phyloP scores from a whole-genome alignment of 2,329 filamentous ascomycete species.

The Falciphora oryzae region DNA sequence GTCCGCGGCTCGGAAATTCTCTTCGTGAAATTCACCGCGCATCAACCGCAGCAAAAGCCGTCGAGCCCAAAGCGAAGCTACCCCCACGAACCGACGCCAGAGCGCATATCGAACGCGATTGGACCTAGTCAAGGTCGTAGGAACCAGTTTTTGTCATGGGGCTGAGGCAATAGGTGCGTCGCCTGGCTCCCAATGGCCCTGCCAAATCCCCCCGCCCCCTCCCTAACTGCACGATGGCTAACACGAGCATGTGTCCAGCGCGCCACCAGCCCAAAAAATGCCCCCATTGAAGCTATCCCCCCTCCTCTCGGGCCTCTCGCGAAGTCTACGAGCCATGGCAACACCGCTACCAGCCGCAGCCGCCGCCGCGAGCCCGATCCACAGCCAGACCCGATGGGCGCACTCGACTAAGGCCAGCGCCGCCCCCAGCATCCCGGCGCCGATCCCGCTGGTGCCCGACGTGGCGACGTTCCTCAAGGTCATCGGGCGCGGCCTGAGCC shows the following conservation, averaged over 20 bases:
- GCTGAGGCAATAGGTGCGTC: not conserved
- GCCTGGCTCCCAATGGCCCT: not conserved
- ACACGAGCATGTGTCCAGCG: not conserved
- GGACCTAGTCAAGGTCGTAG: not conserved
- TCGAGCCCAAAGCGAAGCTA: not conserved
- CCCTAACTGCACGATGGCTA: not conserved
- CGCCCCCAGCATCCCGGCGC: constrained; percentile 45
- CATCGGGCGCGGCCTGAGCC: constrained; percentile 80
- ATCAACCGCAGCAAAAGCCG: not conserved
- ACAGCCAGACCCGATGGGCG: constrained; percentile 35
- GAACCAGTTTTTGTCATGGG: not conserved
- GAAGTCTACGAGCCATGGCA: not conserved
- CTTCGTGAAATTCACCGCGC: not conserved
- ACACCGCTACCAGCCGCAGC: constrained; percentile 16
- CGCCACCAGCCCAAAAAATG: constrained; percentile 1
- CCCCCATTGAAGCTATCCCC: constrained; percentile 1
- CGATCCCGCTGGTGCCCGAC: constrained; percentile 83
- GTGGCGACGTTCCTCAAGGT: constrained; percentile 79
- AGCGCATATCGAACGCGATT: not conserved
- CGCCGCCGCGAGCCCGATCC: constrained; percentile 19
- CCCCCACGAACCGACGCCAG: not conserved
- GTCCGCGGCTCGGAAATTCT: not conserved
- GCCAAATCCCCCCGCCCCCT: not conserved
- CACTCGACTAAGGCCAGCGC: constrained; percentile 28
- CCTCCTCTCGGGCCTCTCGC: constrained; percentile 3